Base-by-base conservation (phyloP, 306 rosid species). In the Sicyos edulis region DNA sequence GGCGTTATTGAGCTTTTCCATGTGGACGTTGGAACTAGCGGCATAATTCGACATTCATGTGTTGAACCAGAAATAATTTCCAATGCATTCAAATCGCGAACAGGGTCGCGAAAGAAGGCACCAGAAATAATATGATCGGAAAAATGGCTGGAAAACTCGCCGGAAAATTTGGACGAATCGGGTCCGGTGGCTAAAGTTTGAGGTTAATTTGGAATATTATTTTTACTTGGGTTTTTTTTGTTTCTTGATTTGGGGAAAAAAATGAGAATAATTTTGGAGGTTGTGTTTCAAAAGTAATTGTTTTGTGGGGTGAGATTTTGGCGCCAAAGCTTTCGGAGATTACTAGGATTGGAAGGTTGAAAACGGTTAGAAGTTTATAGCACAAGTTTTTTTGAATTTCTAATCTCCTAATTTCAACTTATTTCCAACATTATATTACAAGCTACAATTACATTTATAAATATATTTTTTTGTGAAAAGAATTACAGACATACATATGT, bases 261-360 rank as follows among this genome's bases (percentile, higher is more conserved):
- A 29, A n/a, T 1, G 49, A 29, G 66, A 26, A 26, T 59, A 29
- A 13, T 32, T 32, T 61, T 61, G 5, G 68, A 13, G 49, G 14
- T n/a, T 14, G 45, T 34, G 68, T 61, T 51, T 51, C 17, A 5
- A 15, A 44, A 44, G 24, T 65, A 53, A 58, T 58, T 20, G 6
- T 85, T 77, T 66, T 19, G 74, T 76, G 85, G 76, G 73, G 78
- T 44, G 91, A 92, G 96, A 88, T 49, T 76, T 81, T 85, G 89
- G 89, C 71, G 92, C 84, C 96, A 82, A 78, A 70, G 75, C 8
- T 81, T 86, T 89, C 97, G 97, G 96, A 66, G 77, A 63, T 78
- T 63, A 65, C 66, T 72, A 54, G 78, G 83, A 71, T 9, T 81
- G 50, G 17, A 55, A 10, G 49, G 51, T 52, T 53, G 50, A 11